Percentiles rank a stretch among this genome's conserved stretches.
These are phyloP conservation scores for Synchytrium microbalum DNA, from an alignment of 371 early-diverging fungal species.

Conservation along the genomic window DNA sequence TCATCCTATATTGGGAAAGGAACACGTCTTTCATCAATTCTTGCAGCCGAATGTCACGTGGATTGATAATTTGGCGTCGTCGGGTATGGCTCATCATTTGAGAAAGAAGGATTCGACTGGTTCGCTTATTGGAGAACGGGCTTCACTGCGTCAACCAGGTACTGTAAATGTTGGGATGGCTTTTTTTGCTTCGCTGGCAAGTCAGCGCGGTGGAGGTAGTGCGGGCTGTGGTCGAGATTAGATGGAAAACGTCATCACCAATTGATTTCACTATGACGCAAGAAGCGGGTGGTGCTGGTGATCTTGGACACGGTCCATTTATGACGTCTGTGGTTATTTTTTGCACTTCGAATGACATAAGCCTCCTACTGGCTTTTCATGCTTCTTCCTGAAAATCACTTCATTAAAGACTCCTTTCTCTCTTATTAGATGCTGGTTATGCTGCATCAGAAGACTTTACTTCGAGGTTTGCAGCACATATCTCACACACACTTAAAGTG, in stretches of 20 bases:
- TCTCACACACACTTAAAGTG: conserved; percentile 25
- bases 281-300: no score
- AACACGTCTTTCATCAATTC: conserved; percentile 84
- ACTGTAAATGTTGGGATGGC: background rate
- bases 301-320: no score
- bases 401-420: no score
- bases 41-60: conserved; percentile 46
- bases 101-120: conserved; percentile 30
- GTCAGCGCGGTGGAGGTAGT: no score
- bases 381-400: no score
- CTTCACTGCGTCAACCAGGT: background rate
- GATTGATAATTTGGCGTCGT: conserved; percentile 34
- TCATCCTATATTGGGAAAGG: conserved; percentile 75
- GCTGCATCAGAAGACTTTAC: conserved; percentile 38
- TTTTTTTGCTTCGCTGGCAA: background rate
- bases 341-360: no score
- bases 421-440: conserved; percentile 38
- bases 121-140: no score
- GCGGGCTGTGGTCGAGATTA: no score
- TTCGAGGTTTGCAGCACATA: conserved; percentile 28
- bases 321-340: no score
- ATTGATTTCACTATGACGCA: no score
- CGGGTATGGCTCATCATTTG: conserved; percentile 32
- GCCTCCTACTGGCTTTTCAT: no score
- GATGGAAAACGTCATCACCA: no score